Evolutionary conservation across 2,329 filamentous ascomycete species (phyloP).

Genomic region (Alternaria ventricosa): DNA sequence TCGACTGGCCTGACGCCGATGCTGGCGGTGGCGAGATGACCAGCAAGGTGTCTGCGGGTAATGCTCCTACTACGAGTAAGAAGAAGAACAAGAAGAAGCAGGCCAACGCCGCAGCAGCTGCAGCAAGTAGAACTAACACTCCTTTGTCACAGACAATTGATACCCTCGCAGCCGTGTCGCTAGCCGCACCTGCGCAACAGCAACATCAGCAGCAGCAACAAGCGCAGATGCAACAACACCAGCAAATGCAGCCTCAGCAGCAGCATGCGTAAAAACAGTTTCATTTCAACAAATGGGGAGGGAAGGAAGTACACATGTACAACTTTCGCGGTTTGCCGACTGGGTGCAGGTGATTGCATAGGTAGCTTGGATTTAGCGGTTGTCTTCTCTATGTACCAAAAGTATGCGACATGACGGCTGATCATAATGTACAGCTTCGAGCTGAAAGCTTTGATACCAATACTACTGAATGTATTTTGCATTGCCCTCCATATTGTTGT

Average conservation of each 20-base stretch:
- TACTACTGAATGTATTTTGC: neutral
- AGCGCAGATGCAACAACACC: neutral
- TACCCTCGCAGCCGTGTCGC: slow-evolving; percentile 7
- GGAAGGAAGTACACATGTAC: neutral
- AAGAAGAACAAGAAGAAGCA: slow-evolving; percentile 18
- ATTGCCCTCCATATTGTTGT: neutral
- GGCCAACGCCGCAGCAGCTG: slow-evolving; percentile 1
- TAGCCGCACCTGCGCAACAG: slow-evolving; percentile 4
- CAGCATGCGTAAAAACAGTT: neutral
- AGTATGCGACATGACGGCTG: neutral
- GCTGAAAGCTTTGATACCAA: neutral
- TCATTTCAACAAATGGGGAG: neutral
- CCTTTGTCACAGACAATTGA: slow-evolving; percentile 8
- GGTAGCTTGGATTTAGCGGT: neutral
- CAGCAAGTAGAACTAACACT: slow-evolving; percentile 2
- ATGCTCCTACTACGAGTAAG: slow-evolving; percentile 7
- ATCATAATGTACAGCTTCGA: neutral
- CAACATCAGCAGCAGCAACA: neutral
- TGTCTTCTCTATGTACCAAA: neutral
- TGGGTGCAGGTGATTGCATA: neutral
- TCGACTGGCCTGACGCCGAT: slow-evolving; percentile 30
- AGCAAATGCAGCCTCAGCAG: neutral
- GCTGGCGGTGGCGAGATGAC: slow-evolving; percentile 20
- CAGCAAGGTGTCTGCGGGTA: slow-evolving; percentile 7
- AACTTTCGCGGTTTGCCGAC: neutral